Evolutionary conservation across 805 yeast genomes (phyloP), one percentile per base, ranked within the genome.

Genomic region (Helenozyma rhizophorensis): DNA sequence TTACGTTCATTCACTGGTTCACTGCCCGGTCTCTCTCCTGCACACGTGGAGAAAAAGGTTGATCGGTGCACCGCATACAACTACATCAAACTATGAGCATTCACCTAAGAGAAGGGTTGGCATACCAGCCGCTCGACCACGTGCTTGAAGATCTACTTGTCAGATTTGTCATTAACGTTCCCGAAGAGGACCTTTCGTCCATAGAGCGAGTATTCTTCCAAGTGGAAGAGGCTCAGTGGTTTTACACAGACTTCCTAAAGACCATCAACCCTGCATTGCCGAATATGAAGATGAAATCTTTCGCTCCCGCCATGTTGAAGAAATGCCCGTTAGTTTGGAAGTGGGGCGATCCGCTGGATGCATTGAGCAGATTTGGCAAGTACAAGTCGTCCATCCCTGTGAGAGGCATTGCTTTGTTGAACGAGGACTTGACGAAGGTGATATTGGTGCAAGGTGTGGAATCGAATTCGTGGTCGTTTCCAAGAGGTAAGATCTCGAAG

Each of bases 221-320:
- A 55, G 80, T 93, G 25, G 99, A 93, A 65, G 97, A 93, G 58
- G 98, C 98, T 2, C 96, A 88, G 47, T 93, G 98, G 98, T 93
- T 84, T 54, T 93, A 89, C 59, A 74, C 83, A 30, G 99, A 93
- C 59, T 89, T 82, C 49, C 70, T 82, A 9, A 72, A 89, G 22
- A 74, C 72, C 22, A 61, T 80, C 48, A 83, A 87, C 54, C 89
- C 93, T 3, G 57, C 69, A 21, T 67, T 90, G 37, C 97, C 97
- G 2, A 54, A 74, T 2, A 62, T 89, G 67, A 83, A 80, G 51
- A 78, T 88, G 75, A 83, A 82, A 54, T 60, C 72, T 7, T 89
- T 93, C 55, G 79, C 89, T 0, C 73, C 80, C 28, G 70, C 68
- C 41, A 62, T 93, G 22, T 68, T 83, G 42, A 77, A 76, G 40